Conservation (phyloP, 495 filamentous ascomycete genomes). For the Parathielavia appendiculata region DNA sequence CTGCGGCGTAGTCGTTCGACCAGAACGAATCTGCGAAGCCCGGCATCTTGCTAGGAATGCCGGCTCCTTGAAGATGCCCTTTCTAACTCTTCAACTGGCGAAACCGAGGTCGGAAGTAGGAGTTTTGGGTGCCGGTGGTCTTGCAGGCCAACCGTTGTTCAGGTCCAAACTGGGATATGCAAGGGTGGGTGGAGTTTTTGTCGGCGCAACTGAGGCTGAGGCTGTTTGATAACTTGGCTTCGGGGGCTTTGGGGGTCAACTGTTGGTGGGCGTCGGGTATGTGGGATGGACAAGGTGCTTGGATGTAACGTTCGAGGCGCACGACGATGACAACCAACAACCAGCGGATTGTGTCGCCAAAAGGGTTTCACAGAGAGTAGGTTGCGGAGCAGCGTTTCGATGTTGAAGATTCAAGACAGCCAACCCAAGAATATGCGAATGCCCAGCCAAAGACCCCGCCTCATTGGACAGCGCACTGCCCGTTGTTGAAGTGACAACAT, state of each 20-base stretch:
- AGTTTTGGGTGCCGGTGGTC: not conserved
- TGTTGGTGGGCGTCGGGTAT: not conserved
- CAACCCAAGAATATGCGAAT: conserved; percentile 8
- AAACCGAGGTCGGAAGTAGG: not conserved
- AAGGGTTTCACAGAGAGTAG: not conserved
- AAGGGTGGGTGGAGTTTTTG: conserved; percentile 26
- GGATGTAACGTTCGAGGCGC: not conserved
- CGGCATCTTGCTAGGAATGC: conserved; percentile 52
- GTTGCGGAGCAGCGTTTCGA: not conserved
- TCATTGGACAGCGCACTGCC: conserved; percentile 18
- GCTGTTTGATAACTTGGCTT: conserved; percentile 9
- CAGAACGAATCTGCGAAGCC: conserved; percentile 93
- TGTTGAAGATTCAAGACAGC: conserved; percentile 6
- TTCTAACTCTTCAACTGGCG: not conserved
- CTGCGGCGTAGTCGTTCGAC: conserved; percentile 89
- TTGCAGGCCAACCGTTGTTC: conserved; percentile 7
- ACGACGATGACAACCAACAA: not conserved
- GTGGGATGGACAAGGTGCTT: not conserved
- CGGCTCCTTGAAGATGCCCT: conserved; percentile 9
- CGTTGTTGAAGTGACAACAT: conserved; percentile 8
- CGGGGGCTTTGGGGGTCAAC: not conserved
- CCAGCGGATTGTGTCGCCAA: not conserved
- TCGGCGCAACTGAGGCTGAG: conserved; percentile 26
- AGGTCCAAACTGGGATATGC: conserved; percentile 14
- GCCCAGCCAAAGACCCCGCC: conserved; percentile 12